These are phyloP conservation scores for Millerago galiae DNA, from an alignment of 805 yeast species.

Conservation along the genomic window DNA sequence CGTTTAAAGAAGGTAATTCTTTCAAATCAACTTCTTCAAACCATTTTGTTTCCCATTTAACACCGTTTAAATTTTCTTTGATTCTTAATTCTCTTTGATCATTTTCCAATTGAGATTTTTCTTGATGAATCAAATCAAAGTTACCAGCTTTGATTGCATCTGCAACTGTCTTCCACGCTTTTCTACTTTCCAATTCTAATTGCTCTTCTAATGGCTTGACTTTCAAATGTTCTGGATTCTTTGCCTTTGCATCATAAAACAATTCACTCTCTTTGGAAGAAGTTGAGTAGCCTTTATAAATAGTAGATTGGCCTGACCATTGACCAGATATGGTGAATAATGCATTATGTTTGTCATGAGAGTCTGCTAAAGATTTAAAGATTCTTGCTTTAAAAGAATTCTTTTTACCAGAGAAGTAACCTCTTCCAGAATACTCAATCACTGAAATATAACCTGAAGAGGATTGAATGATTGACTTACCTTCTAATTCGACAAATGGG, in stretches of 20 bases:
- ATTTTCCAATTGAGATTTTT: slow-evolving; percentile 76
- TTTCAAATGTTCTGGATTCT: slow-evolving; percentile 45
- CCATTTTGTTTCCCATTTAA: slow-evolving; percentile 77
- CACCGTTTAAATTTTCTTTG: slow-evolving; percentile 58
- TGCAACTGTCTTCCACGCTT: slow-evolving; percentile 88
- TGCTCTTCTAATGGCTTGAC: slow-evolving; percentile 85
- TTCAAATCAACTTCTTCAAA: slow-evolving; percentile 48
- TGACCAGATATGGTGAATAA: slow-evolving; percentile 81
- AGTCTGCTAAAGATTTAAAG: slow-evolving; percentile 44
- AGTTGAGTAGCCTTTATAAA: slow-evolving; percentile 48
- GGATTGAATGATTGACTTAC: slow-evolving; percentile 76
- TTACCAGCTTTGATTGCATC: slow-evolving; percentile 75
- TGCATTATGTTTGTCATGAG: slow-evolving; percentile 53
- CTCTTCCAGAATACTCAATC: slow-evolving; percentile 84
- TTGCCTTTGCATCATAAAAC: slow-evolving; percentile 57
- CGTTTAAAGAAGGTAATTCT: slow-evolving; percentile 21
- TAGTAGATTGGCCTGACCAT: slow-evolving; percentile 78
- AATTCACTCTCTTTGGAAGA: slow-evolving; percentile 40
- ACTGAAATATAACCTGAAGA: slow-evolving; percentile 69
- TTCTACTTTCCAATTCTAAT: slow-evolving; percentile 73
- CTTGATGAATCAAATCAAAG: slow-evolving; percentile 65
- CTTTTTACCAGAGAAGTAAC: slow-evolving; percentile 93
- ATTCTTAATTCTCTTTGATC: slow-evolving; percentile 78
- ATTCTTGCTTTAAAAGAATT: slow-evolving; percentile 86
- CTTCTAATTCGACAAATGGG: slow-evolving; percentile 93